Base-by-base conservation (phyloP, 2,329 filamentous ascomycete species). In the Anthostomella pinea region DNA sequence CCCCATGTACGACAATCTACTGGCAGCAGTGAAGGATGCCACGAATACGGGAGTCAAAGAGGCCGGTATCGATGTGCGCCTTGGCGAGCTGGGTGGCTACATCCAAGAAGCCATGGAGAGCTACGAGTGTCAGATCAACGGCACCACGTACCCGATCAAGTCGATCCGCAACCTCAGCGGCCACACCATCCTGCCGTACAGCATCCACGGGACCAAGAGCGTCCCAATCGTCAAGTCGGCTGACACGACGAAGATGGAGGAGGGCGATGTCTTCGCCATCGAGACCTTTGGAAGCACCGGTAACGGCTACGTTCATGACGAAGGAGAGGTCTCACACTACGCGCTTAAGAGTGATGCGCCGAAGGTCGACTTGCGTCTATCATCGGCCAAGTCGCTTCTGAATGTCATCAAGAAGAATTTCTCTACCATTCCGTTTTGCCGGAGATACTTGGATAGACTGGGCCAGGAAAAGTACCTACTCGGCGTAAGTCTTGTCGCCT, bases 351-450 rank as follows among this genome's bases (percentile, higher is more conserved):
- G 70, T 21, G 84, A 95, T 60, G 83, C 82, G 4, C 78, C 83
- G 32, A 87, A 88, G 57, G 81, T 87, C 6, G 79, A 86, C 40
- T 69, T 95, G 41, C 79, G 86, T 33, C 69, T 94, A 32, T 79
- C 83, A 27, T 94, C 87, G 29, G 90, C 90, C 41, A 93, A 90
- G 70, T 84, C 81, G 38, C 72, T 97, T 38, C 72, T 95, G 51
- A 93, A 77, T 54, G 83, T 88, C 20, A 96, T 97, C 64, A 93
- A 87, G 68, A 95, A 95, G 75, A 95, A 95, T 67, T 97, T 96
- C 62, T 87, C 88, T 49, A 95, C 89, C 2, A 67, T 97, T 51
- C 89, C 89, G 2, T 97, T 89, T 65, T 95, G 88, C 64, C 77
- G 90, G 46, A 81, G 90, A 51, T 96, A 95, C 61, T 72, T 97